Base-by-base conservation (phyloP, 495 filamentous ascomycete species). In the Xanthoparmelia taractica region DNA sequence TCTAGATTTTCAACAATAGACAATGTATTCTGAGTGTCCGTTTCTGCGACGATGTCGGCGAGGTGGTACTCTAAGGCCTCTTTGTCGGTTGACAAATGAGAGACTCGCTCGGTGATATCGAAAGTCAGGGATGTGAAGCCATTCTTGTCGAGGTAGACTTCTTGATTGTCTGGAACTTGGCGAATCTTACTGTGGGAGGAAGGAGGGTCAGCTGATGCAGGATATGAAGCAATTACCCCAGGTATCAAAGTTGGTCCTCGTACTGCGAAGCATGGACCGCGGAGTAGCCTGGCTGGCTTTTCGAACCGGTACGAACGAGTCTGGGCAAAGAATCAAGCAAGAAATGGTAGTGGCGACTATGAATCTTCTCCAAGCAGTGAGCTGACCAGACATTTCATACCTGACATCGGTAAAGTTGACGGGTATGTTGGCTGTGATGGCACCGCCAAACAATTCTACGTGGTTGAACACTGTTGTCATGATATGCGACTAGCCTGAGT, bases 91-190 rank as follows among this genome's bases (percentile, higher is more conserved):
- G 80, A 75, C n/a, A 79, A 72, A 31, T 71, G 50, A 33, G 72
- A 63, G 25, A 94, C 86, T 62, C 84, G 83, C 75, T 96, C 85
- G 60, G 86, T 84, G 73, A 98, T 88, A 61, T 98, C 94, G 77
- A 96, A 78, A 72, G 95, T 91, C 68, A 96, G 82, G 76, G 80
- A 88, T 33, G 89, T 87, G 68, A 85, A 82, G 57, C 92, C 91
- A 63, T 87, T 84, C 25, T 73, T 73, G 72, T 90, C 90, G 73
- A 98, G 85, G 74, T 85, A 96, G 68, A 96, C 86, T 80, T 98
- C 94, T 77, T 98, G 92, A 74, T 96, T 85, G 73, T 96, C 89
- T 55, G 94, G 94, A 47, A 98, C 85, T 78, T 93, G 85, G 72
- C 94, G 91, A 72, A 96, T 84, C 59, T 38, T 33, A 29, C 61